Evolutionary conservation across 768 basidiomycete genomes (phyloP).

Genomic region (Wakefieldia striispora): DNA sequence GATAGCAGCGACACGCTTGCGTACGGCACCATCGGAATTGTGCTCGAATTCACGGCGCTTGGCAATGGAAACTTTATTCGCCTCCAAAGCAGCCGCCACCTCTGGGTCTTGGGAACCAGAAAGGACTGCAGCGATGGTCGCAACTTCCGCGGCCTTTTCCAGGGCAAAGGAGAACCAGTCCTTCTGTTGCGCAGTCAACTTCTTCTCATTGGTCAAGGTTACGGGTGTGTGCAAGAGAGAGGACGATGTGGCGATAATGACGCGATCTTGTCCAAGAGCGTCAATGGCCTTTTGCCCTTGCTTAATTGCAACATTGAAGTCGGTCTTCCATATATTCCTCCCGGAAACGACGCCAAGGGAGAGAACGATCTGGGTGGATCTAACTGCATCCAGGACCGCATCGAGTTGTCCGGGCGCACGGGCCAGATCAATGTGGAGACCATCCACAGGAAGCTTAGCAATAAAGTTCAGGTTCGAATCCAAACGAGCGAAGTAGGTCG

Average conservation of each 20-base stretch:
- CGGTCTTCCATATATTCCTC: constrained; percentile 99
- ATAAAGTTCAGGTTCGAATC: constrained; percentile 87
- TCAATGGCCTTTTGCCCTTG: constrained; percentile 82
- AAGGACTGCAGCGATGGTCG: constrained; percentile 79
- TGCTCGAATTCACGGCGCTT: constrained; percentile 94
- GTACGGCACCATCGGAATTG: constrained; percentile 90
- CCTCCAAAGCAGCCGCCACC: constrained; percentile 74
- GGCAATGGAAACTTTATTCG: constrained; percentile 85
- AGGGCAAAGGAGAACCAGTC: constrained; percentile 99
- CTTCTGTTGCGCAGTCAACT: constrained; percentile 83
- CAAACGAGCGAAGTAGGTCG: constrained; percentile 97
- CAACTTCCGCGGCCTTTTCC: constrained; percentile 93
- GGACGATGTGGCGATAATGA: constrained; percentile 93
- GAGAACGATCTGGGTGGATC: constrained; percentile 74
- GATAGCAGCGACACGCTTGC: constrained; percentile 92
- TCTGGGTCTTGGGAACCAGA: constrained; percentile 79
- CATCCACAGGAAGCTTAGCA: constrained; percentile 88
- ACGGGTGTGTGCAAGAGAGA: constrained; percentile 99
- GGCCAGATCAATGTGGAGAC: constrained; percentile 95
- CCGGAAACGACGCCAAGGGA: constrained; percentile 97
- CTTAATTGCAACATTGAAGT: constrained; percentile 81
- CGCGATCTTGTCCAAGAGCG: constrained; percentile 79
- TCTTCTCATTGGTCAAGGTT: constrained; percentile 88
- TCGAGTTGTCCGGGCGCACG: constrained; percentile 91
- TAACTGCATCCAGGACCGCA: constrained; percentile 76